A percentile compares a stretch with the other conserved stretches of the same genome.
Conservation (phyloP, 1,284 basidiomycete genomes). For the Meira miltonrushii region DNA sequence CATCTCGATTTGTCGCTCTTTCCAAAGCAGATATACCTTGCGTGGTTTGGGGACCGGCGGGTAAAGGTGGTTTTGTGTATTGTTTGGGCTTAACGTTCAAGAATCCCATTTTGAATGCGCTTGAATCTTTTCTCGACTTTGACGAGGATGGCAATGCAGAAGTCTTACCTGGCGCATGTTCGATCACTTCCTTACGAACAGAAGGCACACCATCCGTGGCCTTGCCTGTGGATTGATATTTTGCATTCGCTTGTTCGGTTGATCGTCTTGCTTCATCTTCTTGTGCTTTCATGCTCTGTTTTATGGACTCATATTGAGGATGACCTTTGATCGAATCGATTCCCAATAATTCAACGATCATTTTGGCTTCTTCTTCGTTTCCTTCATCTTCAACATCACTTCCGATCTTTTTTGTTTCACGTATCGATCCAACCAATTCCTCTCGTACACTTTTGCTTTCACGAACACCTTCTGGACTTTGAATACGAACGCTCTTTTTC, state of each 20-base stretch:
- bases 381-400: background rate
- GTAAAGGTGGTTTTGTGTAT: background rate
- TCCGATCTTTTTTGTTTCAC: background rate
- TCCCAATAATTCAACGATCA: conserved; percentile 42
- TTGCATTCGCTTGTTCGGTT: background rate
- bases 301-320: conserved; percentile 21
- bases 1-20: conserved; percentile 31
- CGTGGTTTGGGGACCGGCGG: conserved; percentile 25
- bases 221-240: background rate
- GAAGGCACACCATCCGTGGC: conserved; percentile 5
- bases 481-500: conserved; percentile 10
- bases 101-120: conserved; percentile 37
- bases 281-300: conserved; percentile 11
- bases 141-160: conserved; percentile 3
- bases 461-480: background rate
- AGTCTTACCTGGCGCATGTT: conserved; percentile 17
- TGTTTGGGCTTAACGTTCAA: conserved; percentile 13
- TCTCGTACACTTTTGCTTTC: background rate
- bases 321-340: conserved; percentile 42
- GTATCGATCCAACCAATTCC: background rate
- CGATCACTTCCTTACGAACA: conserved; percentile 7
- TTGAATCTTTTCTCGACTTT: conserved; percentile 19
- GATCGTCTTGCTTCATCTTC: conserved; percentile 14
- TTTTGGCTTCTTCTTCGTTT: conserved; percentile 38
- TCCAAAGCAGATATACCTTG: conserved; percentile 44